Evolutionary conservation across 768 basidiomycete species (phyloP).

Genomic region (Phaeotremella skinneri): DNA sequence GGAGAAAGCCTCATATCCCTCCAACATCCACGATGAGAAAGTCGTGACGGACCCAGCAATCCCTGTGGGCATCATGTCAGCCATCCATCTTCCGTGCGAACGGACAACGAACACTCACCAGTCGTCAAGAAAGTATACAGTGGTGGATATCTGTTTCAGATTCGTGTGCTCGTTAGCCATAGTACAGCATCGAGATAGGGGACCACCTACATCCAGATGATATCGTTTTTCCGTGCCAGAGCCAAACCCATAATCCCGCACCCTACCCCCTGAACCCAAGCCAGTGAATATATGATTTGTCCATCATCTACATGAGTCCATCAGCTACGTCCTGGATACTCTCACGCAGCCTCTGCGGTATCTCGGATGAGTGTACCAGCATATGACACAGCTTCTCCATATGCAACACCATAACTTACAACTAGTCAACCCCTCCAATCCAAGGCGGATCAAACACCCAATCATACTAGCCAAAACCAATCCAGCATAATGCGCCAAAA

Average conservation of each 20-base stretch:
- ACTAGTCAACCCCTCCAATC: conserved; percentile 67
- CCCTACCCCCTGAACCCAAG: conserved; percentile 81
- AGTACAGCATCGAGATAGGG: neutral
- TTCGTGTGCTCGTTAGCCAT: neutral
- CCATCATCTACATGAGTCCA: conserved; percentile 57
- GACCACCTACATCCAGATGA: conserved; percentile 68
- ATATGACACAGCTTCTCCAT: neutral
- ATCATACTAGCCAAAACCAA: conserved; percentile 72
- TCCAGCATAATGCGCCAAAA: conserved; percentile 41
- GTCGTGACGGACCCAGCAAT: conserved; percentile 96
- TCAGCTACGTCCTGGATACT: conserved; percentile 1
- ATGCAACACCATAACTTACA: conserved; percentile 52
- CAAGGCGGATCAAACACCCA: conserved; percentile 78
- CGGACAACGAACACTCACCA: conserved; percentile 55
- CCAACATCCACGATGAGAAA: conserved; percentile 92
- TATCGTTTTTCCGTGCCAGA: conserved; percentile 66
- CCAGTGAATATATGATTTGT: conserved; percentile 71
- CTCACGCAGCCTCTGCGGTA: neutral
- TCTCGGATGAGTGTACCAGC: neutral
- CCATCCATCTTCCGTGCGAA: neutral
- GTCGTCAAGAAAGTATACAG: conserved; percentile 85
- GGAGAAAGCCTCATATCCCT: conserved; percentile 80
- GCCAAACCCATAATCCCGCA: conserved; percentile 88
- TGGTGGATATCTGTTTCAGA: conserved; percentile 71
- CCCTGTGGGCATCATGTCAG: conserved; percentile 58